These are phyloP conservation scores for Podaxis sp. DNA, from an alignment of 768 basidiomycete species.

Conservation along the genomic window DNA sequence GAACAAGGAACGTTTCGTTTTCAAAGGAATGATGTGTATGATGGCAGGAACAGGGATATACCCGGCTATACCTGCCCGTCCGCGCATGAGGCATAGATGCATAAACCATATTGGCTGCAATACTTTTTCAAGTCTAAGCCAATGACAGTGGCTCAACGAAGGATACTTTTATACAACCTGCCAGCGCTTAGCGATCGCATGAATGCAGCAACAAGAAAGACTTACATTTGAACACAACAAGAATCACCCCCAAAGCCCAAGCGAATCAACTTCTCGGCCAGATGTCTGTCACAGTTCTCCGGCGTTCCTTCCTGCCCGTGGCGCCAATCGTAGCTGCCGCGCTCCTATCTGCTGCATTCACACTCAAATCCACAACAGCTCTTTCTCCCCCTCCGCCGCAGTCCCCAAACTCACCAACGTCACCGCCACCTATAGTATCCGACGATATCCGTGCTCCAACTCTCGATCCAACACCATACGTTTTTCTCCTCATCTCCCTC, in stretches of 20 bases:
- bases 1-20: constrained; percentile 8
- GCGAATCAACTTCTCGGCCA: constrained; percentile 31
- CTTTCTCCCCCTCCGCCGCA: constrained; percentile 19
- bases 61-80: background rate
- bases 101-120: constrained; percentile 1
- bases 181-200: background rate
- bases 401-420: constrained; percentile 11
- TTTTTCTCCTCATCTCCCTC: constrained; percentile 44
- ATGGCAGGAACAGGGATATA: background rate
- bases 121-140: constrained; percentile 3
- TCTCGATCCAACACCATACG: constrained; percentile 29
- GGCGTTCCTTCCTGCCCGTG: constrained; percentile 33
- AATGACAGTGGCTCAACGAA: background rate
- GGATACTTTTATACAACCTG: constrained; percentile 1
- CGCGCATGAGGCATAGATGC: background rate
- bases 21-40: background rate
- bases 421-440: constrained; percentile 30
- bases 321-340: constrained; percentile 31
- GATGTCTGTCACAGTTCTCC: constrained; percentile 48
- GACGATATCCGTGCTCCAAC: constrained; percentile 41
- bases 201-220: constrained; percentile 1
- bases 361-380: constrained; percentile 20
- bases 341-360: constrained; percentile 42
- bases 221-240: constrained; percentile 10
- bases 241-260: constrained; percentile 3